Conservation (phyloP, 495 filamentous ascomycete genomes). For the Physcia stellaris region DNA sequence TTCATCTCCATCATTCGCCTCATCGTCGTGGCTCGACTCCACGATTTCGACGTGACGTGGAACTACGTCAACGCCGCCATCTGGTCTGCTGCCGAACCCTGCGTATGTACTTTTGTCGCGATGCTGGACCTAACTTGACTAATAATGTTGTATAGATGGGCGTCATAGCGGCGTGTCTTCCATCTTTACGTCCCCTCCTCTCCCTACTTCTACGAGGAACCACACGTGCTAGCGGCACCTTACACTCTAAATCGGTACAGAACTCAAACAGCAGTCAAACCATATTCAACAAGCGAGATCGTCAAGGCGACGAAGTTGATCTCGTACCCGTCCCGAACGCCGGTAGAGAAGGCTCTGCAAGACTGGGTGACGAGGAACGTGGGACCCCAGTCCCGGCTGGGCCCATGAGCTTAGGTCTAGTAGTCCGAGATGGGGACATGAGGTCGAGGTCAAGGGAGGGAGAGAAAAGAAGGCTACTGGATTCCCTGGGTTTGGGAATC, state of each 20-base stretch:
- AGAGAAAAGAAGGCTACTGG: too few relatives aligned
- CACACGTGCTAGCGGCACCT: background rate
- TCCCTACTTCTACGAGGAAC: background rate
- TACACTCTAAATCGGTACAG: background rate
- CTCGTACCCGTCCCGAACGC: background rate
- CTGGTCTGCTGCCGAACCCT: constrained; percentile 12
- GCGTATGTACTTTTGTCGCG: too few relatives aligned
- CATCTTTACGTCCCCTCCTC: constrained; percentile 8
- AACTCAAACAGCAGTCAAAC: background rate
- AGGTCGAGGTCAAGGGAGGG: background rate
- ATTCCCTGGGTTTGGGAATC: background rate
- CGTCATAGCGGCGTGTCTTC: constrained; percentile 10
- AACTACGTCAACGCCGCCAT: constrained; percentile 15
- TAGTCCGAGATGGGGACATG: background rate
- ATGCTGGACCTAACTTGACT: too few relatives aligned
- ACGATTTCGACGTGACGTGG: constrained; percentile 9
- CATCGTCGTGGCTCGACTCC: constrained; percentile 1
- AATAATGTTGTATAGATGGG: too few relatives aligned
- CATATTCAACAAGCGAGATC: background rate
- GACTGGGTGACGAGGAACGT: background rate
- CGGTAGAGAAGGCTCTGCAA: background rate
- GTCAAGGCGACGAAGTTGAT: background rate
- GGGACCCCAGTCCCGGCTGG: background rate
- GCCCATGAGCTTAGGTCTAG: background rate
- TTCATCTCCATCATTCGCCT: constrained; percentile 9